These are phyloP conservation scores for Spirogloea muscicola DNA, from an alignment of 139 green algal species.

Conservation along the genomic window DNA sequence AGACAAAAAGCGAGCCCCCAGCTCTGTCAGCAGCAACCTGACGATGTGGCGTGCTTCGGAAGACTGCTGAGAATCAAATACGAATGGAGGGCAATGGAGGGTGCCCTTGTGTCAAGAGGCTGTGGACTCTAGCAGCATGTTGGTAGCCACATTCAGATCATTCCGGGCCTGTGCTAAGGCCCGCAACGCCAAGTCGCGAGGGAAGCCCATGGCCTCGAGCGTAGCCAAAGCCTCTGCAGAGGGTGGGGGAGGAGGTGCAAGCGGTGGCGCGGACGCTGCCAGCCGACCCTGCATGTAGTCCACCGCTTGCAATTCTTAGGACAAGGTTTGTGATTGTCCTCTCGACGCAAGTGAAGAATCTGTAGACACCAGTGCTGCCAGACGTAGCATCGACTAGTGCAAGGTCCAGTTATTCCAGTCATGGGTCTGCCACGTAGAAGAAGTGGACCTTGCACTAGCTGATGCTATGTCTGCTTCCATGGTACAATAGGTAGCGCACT, in stretches of 20 bases:
- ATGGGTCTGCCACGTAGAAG: neutral
- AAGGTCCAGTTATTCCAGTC: too few species aligned
- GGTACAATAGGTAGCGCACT: neutral
- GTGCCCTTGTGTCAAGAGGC: too few species aligned
- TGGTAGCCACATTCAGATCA: slow-evolving; percentile 46
- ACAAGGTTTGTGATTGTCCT: neutral
- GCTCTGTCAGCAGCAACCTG: too few species aligned
- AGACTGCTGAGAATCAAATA: too few species aligned
- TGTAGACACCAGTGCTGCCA: neutral
- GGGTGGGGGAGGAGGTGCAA: slow-evolving; percentile 4
- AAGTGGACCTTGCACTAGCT: neutral
- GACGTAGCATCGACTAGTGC: too few species aligned
- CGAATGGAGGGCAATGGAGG: too few species aligned
- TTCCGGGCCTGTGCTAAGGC: slow-evolving; percentile 33
- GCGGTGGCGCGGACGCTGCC: neutral
- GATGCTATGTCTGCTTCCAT: too few species aligned
- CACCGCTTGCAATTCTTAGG: neutral
- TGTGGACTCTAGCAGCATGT: slow-evolving; percentile 34
- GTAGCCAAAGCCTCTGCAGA: slow-evolving; percentile 40
- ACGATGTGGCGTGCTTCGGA: too few species aligned
- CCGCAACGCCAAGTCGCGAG: slow-evolving; percentile 28
- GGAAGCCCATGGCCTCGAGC: slow-evolving; percentile 41
- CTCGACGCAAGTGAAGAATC: neutral
- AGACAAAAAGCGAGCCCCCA: too few species aligned
- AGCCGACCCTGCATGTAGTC: slow-evolving; percentile 4